Evolutionary conservation across 768 basidiomycete species (phyloP).

Genomic region (Calocybe gangraenosa): DNA sequence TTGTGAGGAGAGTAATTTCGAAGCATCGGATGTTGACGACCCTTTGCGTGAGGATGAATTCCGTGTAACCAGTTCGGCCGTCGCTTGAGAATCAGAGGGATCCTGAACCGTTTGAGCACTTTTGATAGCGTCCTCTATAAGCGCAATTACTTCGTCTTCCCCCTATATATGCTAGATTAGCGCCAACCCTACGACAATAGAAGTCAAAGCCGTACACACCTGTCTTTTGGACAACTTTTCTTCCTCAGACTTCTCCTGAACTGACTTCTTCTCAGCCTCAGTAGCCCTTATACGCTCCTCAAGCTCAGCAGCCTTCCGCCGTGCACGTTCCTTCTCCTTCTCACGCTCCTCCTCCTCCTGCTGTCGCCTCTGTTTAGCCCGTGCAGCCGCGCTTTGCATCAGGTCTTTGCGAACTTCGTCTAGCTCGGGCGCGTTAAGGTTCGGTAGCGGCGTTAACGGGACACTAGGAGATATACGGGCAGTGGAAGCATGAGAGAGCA

Average conservation of each 20-base stretch:
- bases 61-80: constrained; percentile 13
- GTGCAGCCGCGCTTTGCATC: constrained; percentile 83
- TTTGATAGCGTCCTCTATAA: constrained; percentile 46
- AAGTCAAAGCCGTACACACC: constrained; percentile 7
- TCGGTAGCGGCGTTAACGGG: constrained; percentile 26
- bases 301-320: constrained; percentile 72
- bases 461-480: constrained; percentile 32
- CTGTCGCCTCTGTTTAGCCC: constrained; percentile 74
- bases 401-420: constrained; percentile 68
- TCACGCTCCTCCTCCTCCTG: constrained; percentile 83
- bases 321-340: constrained; percentile 75
- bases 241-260: constrained; percentile 16
- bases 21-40: constrained; percentile 22
- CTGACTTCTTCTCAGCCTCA: constrained; percentile 31
- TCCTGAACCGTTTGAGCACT: constrained; percentile 12
- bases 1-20: constrained; percentile 22
- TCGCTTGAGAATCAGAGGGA: constrained; percentile 1
- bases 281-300: constrained; percentile 60
- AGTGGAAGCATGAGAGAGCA: constrained; percentile 37
- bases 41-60: constrained; percentile 32
- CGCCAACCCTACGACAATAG: not conserved
- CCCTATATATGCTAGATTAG: constrained; percentile 10
- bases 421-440: constrained; percentile 38
- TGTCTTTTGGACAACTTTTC: constrained; percentile 16
- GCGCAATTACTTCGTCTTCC: constrained; percentile 34